phyloP scores from a whole-genome alignment of 495 filamentous ascomycete genomes.

The Penicillium soppii region DNA sequence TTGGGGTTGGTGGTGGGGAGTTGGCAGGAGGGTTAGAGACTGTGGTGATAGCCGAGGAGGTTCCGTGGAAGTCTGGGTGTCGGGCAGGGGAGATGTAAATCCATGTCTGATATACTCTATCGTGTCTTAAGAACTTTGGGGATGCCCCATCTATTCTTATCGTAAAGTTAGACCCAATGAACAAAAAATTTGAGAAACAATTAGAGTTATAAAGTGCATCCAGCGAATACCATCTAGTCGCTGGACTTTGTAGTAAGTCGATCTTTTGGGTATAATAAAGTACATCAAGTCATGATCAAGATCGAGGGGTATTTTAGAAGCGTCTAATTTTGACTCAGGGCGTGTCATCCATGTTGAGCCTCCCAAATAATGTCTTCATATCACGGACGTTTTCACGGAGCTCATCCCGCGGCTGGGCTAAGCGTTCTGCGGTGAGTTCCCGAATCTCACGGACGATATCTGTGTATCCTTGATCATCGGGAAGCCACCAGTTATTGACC shows the following conservation, averaged over 20 bases:
- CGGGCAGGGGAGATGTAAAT: neutral
- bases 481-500: constrained; percentile 81
- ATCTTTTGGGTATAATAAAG: constrained; percentile 31
- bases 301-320: too few relatives aligned
- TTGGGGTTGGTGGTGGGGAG: constrained; percentile 35
- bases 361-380: constrained; percentile 70
- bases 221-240: neutral
- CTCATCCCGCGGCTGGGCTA: constrained; percentile 57
- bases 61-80: constrained; percentile 49
- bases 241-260: constrained; percentile 9
- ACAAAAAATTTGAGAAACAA: neutral
- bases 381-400: constrained; percentile 68
- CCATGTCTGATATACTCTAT: too few relatives aligned
- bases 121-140: too few relatives aligned
- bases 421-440: constrained; percentile 71
- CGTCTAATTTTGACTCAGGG: too few relatives aligned
- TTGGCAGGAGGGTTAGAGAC: constrained; percentile 78
- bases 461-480: constrained; percentile 72
- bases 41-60: constrained; percentile 67
- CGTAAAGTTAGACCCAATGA: too few relatives aligned
- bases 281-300: constrained; percentile 29
- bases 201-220: neutral
- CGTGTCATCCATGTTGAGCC: constrained; percentile 44
- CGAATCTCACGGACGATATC: constrained; percentile 72
- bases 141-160: too few relatives aligned